Evolutionary conservation across 257 asterid species (phyloP).

Genomic region (Lantana camara): DNA sequence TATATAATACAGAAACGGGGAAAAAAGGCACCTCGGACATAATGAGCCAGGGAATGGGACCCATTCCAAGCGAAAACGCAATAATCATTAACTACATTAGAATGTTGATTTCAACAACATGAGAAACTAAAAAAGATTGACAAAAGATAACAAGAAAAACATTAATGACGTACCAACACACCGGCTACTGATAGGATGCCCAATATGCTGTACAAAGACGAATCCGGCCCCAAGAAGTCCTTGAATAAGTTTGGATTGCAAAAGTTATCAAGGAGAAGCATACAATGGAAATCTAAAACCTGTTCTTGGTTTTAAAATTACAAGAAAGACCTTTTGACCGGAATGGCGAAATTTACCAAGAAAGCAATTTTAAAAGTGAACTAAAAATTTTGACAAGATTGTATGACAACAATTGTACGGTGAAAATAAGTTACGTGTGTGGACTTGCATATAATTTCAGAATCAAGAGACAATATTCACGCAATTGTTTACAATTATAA

Average conservation of each 20-base stretch:
- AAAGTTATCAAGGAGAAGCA: slow-evolving; percentile 17
- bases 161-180: slow-evolving; percentile 46
- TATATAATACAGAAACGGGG: slow-evolving; percentile 13
- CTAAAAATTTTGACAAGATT: too few species aligned
- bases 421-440: too few species aligned
- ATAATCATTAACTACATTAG: slow-evolving; percentile 45
- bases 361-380: too few species aligned
- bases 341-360: too few species aligned
- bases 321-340: too few species aligned
- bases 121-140: slow-evolving; percentile 9
- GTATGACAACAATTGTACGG: too few species aligned
- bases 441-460: too few species aligned
- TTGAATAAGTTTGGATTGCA: slow-evolving; percentile 28
- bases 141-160: not conserved
- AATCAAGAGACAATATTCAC: too few species aligned
- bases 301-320: not conserved
- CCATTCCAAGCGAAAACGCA: slow-evolving; percentile 76
- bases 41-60: slow-evolving; percentile 70
- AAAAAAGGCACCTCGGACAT: slow-evolving; percentile 65
- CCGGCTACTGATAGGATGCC: slow-evolving; percentile 77
- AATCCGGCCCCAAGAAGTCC: slow-evolving; percentile 54
- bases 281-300: not conserved
- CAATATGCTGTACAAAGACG: slow-evolving; percentile 49
- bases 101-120: slow-evolving; percentile 19
- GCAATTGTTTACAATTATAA: too few species aligned